Evolutionary conservation across 192 early-diverging fungal species (phyloP).

Genomic region (Kickxella alabastrina): DNA sequence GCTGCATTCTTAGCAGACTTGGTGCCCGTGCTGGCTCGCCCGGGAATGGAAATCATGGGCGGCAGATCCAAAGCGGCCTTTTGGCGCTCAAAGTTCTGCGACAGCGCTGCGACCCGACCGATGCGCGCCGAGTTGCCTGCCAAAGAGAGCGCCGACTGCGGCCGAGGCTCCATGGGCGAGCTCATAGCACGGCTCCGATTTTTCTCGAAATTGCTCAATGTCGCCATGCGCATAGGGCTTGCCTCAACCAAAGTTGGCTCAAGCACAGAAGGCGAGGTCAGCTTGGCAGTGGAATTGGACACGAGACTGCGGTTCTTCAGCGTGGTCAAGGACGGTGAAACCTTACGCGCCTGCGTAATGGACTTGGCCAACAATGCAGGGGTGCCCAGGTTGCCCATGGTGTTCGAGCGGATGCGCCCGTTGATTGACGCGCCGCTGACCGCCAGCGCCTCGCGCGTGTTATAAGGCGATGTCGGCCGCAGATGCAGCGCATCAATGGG

Average conservation of each 20-base stretch:
- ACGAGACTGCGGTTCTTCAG: conserved; percentile 44
- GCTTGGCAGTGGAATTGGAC: conserved; percentile 36
- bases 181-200: conserved; percentile 41
- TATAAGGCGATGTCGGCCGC: conserved; percentile 20
- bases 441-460: conserved; percentile 23
- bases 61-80: conserved; percentile 6
- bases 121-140: conserved; percentile 28
- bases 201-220: conserved; percentile 3
- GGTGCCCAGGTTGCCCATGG: conserved; percentile 4
- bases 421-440: conserved; percentile 32
- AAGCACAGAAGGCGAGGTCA: not conserved
- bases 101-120: conserved; percentile 47
- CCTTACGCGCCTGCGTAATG: conserved; percentile 21
- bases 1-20: not conserved
- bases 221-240: conserved; percentile 5
- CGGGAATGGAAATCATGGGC: conserved; percentile 25
- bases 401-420: conserved; percentile 41
- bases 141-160: conserved; percentile 10
- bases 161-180: conserved; percentile 32
- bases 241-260: conserved; percentile 1
- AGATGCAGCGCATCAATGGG: conserved; percentile 15
- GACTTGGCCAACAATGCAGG: conserved; percentile 4
- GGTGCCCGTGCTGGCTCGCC: conserved; percentile 5
- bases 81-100: conserved; percentile 50
- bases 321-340: conserved; percentile 39